Evolutionary conservation across 164 flowering plant species (phyloP).

Genomic region (Aristolochia californica): DNA sequence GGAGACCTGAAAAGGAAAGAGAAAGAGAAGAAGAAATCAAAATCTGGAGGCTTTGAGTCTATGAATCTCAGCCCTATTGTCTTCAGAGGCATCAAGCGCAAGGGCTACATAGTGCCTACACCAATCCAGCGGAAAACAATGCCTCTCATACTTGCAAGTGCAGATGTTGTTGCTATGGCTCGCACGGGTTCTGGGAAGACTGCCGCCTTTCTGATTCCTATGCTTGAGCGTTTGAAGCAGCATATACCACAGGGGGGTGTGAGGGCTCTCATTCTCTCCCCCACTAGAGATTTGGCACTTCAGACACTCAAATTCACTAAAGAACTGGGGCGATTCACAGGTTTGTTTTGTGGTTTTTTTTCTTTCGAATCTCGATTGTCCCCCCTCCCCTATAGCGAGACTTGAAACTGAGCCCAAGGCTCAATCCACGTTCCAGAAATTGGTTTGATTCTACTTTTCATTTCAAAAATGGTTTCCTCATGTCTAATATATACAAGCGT

Average conservation of each 20-base stretch:
- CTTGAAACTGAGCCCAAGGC: no score
- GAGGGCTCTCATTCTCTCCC: constrained; percentile 75
- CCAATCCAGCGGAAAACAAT: constrained; percentile 94
- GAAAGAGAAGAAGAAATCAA: constrained; percentile 56
- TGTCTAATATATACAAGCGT: no score
- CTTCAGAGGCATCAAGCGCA: constrained; percentile 58
- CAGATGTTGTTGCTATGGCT: constrained; percentile 97
- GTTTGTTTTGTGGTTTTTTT: constrained; percentile 21
- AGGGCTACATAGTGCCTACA: constrained; percentile 91
- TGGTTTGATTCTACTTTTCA: no score
- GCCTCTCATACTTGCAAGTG: constrained; percentile 77
- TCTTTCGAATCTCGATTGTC: no score
- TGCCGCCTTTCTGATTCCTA: constrained; percentile 86
- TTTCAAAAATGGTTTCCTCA: no score
- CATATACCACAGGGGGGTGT: constrained; percentile 69
- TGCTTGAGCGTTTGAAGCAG: constrained; percentile 67
- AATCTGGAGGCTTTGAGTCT: constrained; percentile 91
- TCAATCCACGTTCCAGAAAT: no score
- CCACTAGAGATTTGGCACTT: constrained; percentile 83
- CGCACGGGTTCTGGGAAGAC: constrained; percentile 97
- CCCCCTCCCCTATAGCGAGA: no score
- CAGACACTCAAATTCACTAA: constrained; percentile 82
- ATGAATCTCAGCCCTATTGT: constrained; percentile 50
- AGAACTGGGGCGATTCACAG: constrained; percentile 70
- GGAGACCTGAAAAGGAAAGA: constrained; percentile 46